These are phyloP conservation scores for Erythrobasidium yunnanense DNA, from an alignment of 768 basidiomycete species.

Conservation along the genomic window DNA sequence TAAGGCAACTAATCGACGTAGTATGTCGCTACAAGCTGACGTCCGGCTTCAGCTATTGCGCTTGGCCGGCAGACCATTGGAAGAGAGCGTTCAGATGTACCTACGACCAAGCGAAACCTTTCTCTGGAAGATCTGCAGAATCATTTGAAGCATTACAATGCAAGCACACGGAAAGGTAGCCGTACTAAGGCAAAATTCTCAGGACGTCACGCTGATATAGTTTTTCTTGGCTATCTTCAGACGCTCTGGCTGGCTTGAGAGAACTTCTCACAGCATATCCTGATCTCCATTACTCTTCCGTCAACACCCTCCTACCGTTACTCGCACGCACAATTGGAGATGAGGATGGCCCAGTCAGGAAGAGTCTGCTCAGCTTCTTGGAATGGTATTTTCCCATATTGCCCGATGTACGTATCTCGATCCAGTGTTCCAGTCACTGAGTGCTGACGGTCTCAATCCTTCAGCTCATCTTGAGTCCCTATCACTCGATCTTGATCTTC, in stretches of 20 bases:
- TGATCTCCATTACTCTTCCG: background rate
- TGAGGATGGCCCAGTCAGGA: constrained; percentile 1
- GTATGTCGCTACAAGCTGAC: too few relatives aligned
- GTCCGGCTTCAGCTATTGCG: constrained; percentile 16
- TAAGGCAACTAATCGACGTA: constrained; percentile 46
- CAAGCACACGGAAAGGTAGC: constrained; percentile 10
- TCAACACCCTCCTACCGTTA: background rate
- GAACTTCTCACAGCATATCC: constrained; percentile 9
- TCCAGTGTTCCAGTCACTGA: background rate
- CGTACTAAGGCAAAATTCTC: background rate
- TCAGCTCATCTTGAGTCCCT: constrained; percentile 5
- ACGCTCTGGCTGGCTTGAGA: constrained; percentile 8
- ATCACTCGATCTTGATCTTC: constrained; percentile 51
- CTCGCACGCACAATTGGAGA: constrained; percentile 12
- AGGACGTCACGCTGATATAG: background rate
- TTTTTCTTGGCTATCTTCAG: background rate
- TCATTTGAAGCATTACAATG: constrained; percentile 18
- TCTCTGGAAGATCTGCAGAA: constrained; percentile 19
- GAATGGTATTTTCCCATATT: background rate
- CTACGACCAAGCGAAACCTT: constrained; percentile 21
- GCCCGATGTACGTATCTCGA: background rate
- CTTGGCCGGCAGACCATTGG: constrained; percentile 10
- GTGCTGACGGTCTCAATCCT: background rate
- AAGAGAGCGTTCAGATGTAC: constrained; percentile 13
- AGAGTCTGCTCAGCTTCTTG: background rate